phyloP scores from a whole-genome alignment of 176 grass and related monocot species.

The Musa acuminata region DNA sequence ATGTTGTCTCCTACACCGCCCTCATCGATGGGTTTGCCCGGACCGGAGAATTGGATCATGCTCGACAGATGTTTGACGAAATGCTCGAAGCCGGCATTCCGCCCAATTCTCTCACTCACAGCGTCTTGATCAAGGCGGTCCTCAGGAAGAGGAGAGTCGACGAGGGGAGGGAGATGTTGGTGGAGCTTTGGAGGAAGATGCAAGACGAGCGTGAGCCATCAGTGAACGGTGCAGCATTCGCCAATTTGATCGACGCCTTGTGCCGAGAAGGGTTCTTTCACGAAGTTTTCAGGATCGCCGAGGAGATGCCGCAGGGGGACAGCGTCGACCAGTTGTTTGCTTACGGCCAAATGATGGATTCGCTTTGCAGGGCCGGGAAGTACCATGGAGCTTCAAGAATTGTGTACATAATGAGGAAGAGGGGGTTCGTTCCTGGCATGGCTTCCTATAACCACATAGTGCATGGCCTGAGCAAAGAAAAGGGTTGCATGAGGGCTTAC shows the following conservation, averaged over 20 bases:
- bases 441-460: constrained; percentile 88
- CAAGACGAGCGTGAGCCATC: constrained; percentile 26
- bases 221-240: constrained; percentile 51
- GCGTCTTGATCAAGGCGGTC: constrained; percentile 55
- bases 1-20: constrained; percentile 45
- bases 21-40: constrained; percentile 50
- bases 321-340: constrained; percentile 44
- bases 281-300: constrained; percentile 44
- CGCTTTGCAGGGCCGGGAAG: constrained; percentile 47
- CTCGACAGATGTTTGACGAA: constrained; percentile 63
- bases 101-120: constrained; percentile 55
- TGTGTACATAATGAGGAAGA: constrained; percentile 77
- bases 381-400: constrained; percentile 69
- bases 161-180: constrained; percentile 30
- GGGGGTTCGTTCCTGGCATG: constrained; percentile 39
- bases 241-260: constrained; percentile 70
- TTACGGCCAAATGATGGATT: constrained; percentile 78
- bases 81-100: constrained; percentile 31
- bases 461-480: constrained; percentile 58
- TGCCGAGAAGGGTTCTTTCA: constrained; percentile 64
- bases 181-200: constrained; percentile 45
- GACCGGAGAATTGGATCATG: constrained; percentile 31
- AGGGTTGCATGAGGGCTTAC: constrained; percentile 49
- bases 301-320: constrained; percentile 55
- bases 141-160: constrained; percentile 36